These are phyloP conservation scores for Diatrype stigma DNA, from an alignment of 2,329 filamentous ascomycete genomes.

Conservation along the genomic window DNA sequence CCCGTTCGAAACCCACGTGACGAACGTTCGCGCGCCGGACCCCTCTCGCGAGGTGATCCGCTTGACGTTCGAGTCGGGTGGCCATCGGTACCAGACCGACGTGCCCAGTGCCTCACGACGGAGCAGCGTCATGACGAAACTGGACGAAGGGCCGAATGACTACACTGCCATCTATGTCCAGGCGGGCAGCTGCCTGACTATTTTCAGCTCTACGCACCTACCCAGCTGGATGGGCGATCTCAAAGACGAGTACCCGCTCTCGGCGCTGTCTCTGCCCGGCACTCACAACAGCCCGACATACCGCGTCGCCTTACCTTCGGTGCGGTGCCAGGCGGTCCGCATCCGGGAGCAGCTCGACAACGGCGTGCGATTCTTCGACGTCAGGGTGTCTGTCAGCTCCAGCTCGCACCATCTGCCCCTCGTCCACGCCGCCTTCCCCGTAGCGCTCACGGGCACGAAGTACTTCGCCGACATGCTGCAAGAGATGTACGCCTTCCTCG, in stretches of 20 bases:
- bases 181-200: slow-evolving; percentile 48
- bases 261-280: slow-evolving; percentile 82
- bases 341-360: slow-evolving; percentile 77
- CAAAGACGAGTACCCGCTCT: slow-evolving; percentile 66
- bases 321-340: slow-evolving; percentile 83
- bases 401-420: slow-evolving; percentile 68
- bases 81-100: slow-evolving; percentile 67
- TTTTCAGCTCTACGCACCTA: slow-evolving; percentile 69
- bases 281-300: slow-evolving; percentile 93
- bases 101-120: slow-evolving; percentile 58
- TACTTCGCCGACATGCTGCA: slow-evolving; percentile 71
- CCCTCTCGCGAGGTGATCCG: slow-evolving; percentile 64
- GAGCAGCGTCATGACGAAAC: slow-evolving; percentile 56
- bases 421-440: slow-evolving; percentile 86
- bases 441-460: slow-evolving; percentile 77
- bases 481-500: slow-evolving; percentile 70
- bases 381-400: slow-evolving; percentile 61
- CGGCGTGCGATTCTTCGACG: slow-evolving; percentile 90
- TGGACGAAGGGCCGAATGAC: slow-evolving; percentile 47
- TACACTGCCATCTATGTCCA: slow-evolving; percentile 64
- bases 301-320: slow-evolving; percentile 80
- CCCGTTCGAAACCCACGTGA: slow-evolving; percentile 63
- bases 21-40: slow-evolving; percentile 58
- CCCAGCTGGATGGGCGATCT: slow-evolving; percentile 78
- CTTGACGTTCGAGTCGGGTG: slow-evolving; percentile 65